A percentile compares a stretch with the other conserved stretches of the same genome.
Evolutionary conservation across 176 grass and related monocot genomes (phyloP).

Genomic region (Carex scoparia): DNA sequence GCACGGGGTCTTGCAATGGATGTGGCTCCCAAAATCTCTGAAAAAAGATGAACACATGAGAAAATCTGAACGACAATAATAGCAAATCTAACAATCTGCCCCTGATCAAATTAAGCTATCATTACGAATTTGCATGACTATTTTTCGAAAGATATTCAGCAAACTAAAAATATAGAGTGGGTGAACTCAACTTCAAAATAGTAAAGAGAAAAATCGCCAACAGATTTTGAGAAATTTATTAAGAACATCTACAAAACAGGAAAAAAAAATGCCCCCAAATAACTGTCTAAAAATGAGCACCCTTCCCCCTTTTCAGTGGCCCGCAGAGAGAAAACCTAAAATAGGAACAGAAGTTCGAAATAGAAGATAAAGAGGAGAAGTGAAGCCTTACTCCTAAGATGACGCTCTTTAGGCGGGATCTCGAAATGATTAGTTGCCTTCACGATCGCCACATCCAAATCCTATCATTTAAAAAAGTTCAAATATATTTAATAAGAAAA

Average conservation of each 20-base stretch:
- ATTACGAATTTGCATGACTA: not conserved
- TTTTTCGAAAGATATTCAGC: not conserved
- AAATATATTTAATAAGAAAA: not conserved
- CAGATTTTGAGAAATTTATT: not conserved
- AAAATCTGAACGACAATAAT: not conserved
- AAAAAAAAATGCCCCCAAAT: not conserved
- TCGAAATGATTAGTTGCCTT: constrained; percentile 96
- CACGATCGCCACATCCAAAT: constrained; percentile 98
- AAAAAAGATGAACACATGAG: constrained; percentile 19
- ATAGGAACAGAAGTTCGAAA: constrained; percentile 23
- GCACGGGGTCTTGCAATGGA: constrained; percentile 55
- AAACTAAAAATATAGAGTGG: not conserved
- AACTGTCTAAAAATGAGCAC: not conserved
- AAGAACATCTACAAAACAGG: not conserved
- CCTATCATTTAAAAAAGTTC: constrained; percentile 43
- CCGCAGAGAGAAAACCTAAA: constrained; percentile 9
- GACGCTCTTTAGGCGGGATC: constrained; percentile 75
- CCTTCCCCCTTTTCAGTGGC: not conserved
- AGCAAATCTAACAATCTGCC: not conserved
- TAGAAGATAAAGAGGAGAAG: constrained; percentile 4
- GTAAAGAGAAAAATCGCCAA: not conserved
- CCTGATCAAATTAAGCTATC: not conserved
- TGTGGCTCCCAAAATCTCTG: constrained; percentile 69
- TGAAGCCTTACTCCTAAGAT: constrained; percentile 64
- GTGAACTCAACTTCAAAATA: not conserved